These are phyloP conservation scores for Aeschynomene evenia DNA, from an alignment of 306 rosid genomes.

Conservation along the genomic window DNA sequence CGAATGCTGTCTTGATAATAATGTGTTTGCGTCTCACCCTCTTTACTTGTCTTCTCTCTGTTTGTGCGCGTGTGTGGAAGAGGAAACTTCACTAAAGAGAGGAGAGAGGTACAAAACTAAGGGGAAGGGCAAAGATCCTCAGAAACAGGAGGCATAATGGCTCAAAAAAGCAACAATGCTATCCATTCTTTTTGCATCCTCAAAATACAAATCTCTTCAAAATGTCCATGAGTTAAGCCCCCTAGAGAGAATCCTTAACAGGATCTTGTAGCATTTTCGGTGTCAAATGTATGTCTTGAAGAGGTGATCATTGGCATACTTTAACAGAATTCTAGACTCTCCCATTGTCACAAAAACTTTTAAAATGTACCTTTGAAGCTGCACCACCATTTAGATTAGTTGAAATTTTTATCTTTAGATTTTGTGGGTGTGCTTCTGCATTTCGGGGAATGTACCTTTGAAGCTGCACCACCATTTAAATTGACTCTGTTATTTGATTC, in stretches of 20 bases:
- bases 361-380: slow-evolving; percentile 3
- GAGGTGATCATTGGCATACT: background rate
- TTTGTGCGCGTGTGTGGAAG: background rate
- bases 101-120: background rate
- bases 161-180: background rate
- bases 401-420: slow-evolving; percentile 18
- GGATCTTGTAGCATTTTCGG: slow-evolving; percentile 10
- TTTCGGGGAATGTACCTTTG: background rate
- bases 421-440: slow-evolving; percentile 20
- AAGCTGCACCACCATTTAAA: too few species aligned
- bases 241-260: background rate
- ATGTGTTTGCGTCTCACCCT: slow-evolving; percentile 13
- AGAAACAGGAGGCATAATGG: slow-evolving; percentile 12
- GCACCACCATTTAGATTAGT: slow-evolving; percentile 11
- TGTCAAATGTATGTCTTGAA: background rate
- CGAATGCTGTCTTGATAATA: slow-evolving; percentile 28
- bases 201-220: slow-evolving; percentile 1
- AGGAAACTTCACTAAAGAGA: slow-evolving; percentile 14
- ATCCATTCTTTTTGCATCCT: background rate
- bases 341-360: background rate
- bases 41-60: slow-evolving; percentile 9
- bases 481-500: slow-evolving; percentile 4
- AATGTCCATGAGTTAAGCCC: background rate
- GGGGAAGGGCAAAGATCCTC: slow-evolving; percentile 8
- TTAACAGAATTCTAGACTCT: background rate